Base-by-base conservation (phyloP, 2,329 filamentous ascomycete genomes). In the Oidium heveae region DNA sequence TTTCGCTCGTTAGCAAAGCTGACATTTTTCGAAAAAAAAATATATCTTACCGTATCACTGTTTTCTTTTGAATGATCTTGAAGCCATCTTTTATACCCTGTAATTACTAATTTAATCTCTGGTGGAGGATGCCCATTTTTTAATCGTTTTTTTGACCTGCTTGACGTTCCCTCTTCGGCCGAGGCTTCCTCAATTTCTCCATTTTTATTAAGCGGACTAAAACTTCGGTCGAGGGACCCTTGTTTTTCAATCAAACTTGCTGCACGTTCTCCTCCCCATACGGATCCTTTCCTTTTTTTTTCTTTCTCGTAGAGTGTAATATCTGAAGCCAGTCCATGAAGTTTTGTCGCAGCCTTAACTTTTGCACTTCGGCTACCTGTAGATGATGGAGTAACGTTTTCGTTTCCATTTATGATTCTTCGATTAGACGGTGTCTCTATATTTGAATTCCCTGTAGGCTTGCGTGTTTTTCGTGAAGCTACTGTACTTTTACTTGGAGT, bases 231-330 rank as follows among this genome's bases (percentile, higher is more conserved):
- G 10, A 56, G 41, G 9, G 56, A 62, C 60, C 65, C 65, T 53
- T 72, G 68, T 61, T 72, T 74, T 55, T 82, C 77, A 18, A 75
- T 70, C 56, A 71, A 66, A 55, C 80, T 74, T 2, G 76, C 73
- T 0, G 78, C 78, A 52, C 77, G 71, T 62, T 79, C 80, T 22
- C 78, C 78, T 24, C 79, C 78, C 72, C 77, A 82, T 0, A 73
- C 71, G 50, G 56, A 2, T 65, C 71, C 52, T 70, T 77, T 57
- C 65, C 91, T 79, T 69, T 94, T 95, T 71, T 77, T 86, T 68
- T 98, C 91, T 65, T 91, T 94, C 63, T 96, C 84, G 63, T 91
- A 98, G 34, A 93, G 71, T 1, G 82, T 82, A 63, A 96, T 87
- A 63, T 98, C 91, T 0, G 82, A 76, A 0, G 85, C 87, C 56